Base-by-base conservation (phyloP, 495 filamentous ascomycete species). In the Pseudotulostoma volvatum region DNA sequence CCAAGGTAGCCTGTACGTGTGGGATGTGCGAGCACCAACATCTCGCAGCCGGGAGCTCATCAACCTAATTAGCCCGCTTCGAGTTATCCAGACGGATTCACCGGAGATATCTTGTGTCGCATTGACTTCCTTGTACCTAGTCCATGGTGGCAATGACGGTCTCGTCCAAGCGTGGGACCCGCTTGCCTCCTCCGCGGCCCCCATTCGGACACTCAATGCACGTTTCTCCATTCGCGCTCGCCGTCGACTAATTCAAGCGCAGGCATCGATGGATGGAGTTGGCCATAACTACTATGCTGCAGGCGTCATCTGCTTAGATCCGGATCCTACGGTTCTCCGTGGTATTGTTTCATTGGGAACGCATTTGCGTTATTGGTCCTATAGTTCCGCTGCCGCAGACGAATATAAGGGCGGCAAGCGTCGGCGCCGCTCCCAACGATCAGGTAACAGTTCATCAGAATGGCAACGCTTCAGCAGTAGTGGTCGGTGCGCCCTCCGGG, bases 111-210 rank as follows among this genome's bases (percentile, higher is more conserved):
- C 88, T 7, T 84, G 74, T 45, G 57, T 97, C n/a, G 90, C 79
- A 4, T 53, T 94, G 15, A 83, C 86, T 1, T 84, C 86, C 8
- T 66, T 96, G 5, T 85, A 88, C 49, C 57, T 97, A 18, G 79
- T 95, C 1, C 84, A 93, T 54, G 90, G 90, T 18, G 90, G 90
- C 32, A 93, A 82, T 45, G 90, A 97, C 54, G 88, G 90, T 7
- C 72, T 96, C 5, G 87, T 96, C 5, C 90, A 96, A 51, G 82
- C 84, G 4, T 97, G 92, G 92, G 90, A 97, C 64, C 85, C 83
- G 15, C 60, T 97, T 17, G 84, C 80, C 1, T 96, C 90, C 0
- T 80, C 70, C 4, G 61, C 71, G 7, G 71, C 76, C 17, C 85
- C 88, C 0, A 72, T 96, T 43, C 76, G 86, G 15, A 95, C 86